A percentile compares a stretch with the other conserved stretches of the same genome.
phyloP scores from a whole-genome alignment of 78 protist species.

The Chrysochromulina parva region DNA sequence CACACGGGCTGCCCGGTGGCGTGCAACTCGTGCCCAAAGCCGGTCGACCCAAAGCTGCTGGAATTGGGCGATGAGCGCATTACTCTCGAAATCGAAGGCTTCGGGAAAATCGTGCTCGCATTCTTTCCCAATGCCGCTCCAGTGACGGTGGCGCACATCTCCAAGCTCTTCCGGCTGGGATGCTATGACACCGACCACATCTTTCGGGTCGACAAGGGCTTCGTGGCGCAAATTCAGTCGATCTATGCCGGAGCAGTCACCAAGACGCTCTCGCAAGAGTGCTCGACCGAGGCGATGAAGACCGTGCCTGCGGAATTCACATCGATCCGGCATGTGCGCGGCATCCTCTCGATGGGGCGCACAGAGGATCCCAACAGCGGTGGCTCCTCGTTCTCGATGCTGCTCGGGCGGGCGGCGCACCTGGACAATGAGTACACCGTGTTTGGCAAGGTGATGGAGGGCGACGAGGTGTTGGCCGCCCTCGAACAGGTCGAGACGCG shows the following conservation, averaged over 20 bases:
- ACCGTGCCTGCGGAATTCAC: slow-evolving; percentile 16
- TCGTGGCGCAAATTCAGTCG: slow-evolving; percentile 29
- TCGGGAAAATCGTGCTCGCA: not conserved
- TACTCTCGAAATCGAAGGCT: not conserved
- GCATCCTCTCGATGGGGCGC: slow-evolving; percentile 38
- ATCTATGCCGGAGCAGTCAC: not conserved
- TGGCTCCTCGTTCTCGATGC: slow-evolving; percentile 23
- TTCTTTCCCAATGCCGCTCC: slow-evolving; percentile 27
- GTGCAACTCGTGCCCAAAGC: not conserved
- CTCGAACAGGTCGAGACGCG: slow-evolving; percentile 27
- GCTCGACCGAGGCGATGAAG: not conserved
- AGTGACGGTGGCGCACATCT: slow-evolving; percentile 6
- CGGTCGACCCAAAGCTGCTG: not conserved
- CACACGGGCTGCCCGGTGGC: not conserved
- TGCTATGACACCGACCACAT: slow-evolving; percentile 28
- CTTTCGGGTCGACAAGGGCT: slow-evolving; percentile 38
- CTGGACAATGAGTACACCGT: slow-evolving; percentile 24
- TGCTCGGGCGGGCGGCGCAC: slow-evolving; percentile 22
- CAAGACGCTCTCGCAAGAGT: not conserved
- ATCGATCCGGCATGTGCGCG: not conserved
- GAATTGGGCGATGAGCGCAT: not conserved
- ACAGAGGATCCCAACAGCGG: slow-evolving; percentile 3
- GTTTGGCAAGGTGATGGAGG: slow-evolving; percentile 11
- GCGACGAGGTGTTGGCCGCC: not conserved
- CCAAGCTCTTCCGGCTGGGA: slow-evolving; percentile 14